Conservation (phyloP, 2,329 filamentous ascomycete species). For the Tolypocladium tropicale region DNA sequence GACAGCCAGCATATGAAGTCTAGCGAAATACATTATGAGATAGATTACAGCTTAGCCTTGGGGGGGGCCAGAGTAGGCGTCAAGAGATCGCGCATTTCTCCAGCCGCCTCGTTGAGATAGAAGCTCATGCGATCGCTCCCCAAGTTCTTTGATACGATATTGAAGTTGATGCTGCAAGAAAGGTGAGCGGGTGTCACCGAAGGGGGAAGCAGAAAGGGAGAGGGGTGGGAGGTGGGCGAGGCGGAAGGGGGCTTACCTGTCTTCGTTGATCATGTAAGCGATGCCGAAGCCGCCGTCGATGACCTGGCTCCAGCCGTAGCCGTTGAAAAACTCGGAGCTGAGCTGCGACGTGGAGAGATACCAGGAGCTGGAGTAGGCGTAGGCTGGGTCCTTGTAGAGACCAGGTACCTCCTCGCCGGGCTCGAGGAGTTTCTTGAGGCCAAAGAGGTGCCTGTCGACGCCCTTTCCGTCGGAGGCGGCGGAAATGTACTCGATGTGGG, state of each 20-base stretch:
- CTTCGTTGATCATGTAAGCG: slow-evolving; percentile 99
- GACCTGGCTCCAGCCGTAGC: slow-evolving; percentile 97
- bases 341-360: slow-evolving; percentile 83
- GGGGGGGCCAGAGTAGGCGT: slow-evolving; percentile 66
- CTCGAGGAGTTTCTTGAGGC: slow-evolving; percentile 80
- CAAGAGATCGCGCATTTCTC: slow-evolving; percentile 80
- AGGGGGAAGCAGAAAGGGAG: too few relatives aligned
- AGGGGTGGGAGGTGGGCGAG: too few relatives aligned
- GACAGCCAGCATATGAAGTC: background rate
- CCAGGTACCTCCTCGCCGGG: slow-evolving; percentile 71
- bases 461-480: slow-evolving; percentile 87
- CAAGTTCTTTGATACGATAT: slow-evolving; percentile 87
- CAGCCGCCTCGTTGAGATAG: slow-evolving; percentile 88
- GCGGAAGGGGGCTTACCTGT: slow-evolving; percentile 46
- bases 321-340: slow-evolving; percentile 95
- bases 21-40: background rate
- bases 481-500: slow-evolving; percentile 82
- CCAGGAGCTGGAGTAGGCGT: slow-evolving; percentile 75
- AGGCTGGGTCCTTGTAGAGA: slow-evolving; percentile 83
- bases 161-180: slow-evolving; percentile 75
- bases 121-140: slow-evolving; percentile 90
- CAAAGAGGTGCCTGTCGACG: slow-evolving; percentile 94
- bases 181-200: background rate
- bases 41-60: slow-evolving; percentile 73
- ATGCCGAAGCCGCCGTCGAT: slow-evolving; percentile 94